A percentile compares a stretch with the other conserved stretches of the same genome.
These are phyloP conservation scores for Phaeotremella skinneri DNA, from an alignment of 768 basidiomycete genomes.

Conservation along the genomic window DNA sequence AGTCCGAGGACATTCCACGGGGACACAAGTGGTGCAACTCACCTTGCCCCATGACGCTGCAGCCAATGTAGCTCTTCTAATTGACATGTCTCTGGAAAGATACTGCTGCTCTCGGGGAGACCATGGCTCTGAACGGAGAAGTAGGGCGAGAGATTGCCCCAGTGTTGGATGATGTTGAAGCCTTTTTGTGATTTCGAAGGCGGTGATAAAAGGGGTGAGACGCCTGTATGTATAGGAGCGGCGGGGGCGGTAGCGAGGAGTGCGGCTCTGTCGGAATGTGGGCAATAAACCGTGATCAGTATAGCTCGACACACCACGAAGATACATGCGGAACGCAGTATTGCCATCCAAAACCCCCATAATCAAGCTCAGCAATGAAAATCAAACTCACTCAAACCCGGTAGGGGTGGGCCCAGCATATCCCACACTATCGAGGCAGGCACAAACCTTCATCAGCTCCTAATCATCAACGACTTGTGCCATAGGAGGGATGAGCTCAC, in stretches of 20 bases:
- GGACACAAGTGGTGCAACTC: background rate
- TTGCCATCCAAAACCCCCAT: too few species aligned
- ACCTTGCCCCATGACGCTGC: conserved; percentile 50
- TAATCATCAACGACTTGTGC: background rate
- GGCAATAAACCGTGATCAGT: background rate
- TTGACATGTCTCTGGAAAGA: conserved; percentile 42
- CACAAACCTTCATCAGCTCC: background rate
- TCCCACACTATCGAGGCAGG: conserved; percentile 34
- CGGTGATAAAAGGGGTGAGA: conserved; percentile 42
- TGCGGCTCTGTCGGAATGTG: conserved; percentile 28
- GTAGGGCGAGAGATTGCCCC: conserved; percentile 50
- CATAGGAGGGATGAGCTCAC: conserved; percentile 25
- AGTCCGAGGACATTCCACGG: too few species aligned
- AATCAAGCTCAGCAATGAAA: too few species aligned
- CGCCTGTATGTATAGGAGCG: conserved; percentile 35
- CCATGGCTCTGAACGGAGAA: conserved; percentile 48
- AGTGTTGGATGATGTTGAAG: conserved; percentile 48
- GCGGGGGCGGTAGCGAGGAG: conserved; percentile 44
- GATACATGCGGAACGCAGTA: too few species aligned
- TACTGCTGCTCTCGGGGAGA: conserved; percentile 34
- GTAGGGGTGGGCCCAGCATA: conserved; percentile 50
- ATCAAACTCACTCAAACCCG: conserved; percentile 43
- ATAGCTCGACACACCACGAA: too few species aligned
- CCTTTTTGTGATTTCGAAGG: conserved; percentile 6
- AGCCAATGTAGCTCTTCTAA: conserved; percentile 47